Conservation (phyloP, 805 yeast species). For the Candida wancherniae region DNA sequence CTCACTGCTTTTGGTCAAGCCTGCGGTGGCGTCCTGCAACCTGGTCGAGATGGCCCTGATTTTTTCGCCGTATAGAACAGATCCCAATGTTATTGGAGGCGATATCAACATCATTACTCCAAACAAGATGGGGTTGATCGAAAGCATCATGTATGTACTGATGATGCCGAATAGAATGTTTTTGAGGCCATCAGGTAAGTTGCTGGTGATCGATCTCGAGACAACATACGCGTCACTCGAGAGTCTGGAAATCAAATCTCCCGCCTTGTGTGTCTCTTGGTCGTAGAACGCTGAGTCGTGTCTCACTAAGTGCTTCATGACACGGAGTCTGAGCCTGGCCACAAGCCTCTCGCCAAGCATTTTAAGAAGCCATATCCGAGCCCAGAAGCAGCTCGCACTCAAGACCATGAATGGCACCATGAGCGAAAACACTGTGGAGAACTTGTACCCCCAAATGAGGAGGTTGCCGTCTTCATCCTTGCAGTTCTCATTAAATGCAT, state of each 20-base stretch:
- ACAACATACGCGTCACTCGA: slow-evolving; percentile 46
- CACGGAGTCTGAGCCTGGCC: slow-evolving; percentile 37
- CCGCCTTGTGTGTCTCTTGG: slow-evolving; percentile 41
- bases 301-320: slow-evolving; percentile 38
- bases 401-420: slow-evolving; percentile 43
- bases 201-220: slow-evolving; percentile 38
- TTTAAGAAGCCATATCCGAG: slow-evolving; percentile 38
- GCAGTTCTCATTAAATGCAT: slow-evolving; percentile 33
- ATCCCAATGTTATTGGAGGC: slow-evolving; percentile 43
- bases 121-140: slow-evolving; percentile 38
- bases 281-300: slow-evolving; percentile 42
- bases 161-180: slow-evolving; percentile 39
- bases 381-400: slow-evolving; percentile 44
- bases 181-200: slow-evolving; percentile 42
- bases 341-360: slow-evolving; percentile 41
- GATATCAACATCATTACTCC: slow-evolving; percentile 42
- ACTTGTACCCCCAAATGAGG: slow-evolving; percentile 42
- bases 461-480: slow-evolving; percentile 37
- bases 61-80: slow-evolving; percentile 43
- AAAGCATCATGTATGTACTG: slow-evolving; percentile 41
- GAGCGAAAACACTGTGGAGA: slow-evolving; percentile 34
- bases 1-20: slow-evolving; percentile 40
- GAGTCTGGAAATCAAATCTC: slow-evolving; percentile 41
- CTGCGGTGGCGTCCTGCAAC: slow-evolving; percentile 42
- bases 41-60: slow-evolving; percentile 37